phyloP scores from a whole-genome alignment of 176 grass and related monocot species.

The Phoenix roebelenii region DNA sequence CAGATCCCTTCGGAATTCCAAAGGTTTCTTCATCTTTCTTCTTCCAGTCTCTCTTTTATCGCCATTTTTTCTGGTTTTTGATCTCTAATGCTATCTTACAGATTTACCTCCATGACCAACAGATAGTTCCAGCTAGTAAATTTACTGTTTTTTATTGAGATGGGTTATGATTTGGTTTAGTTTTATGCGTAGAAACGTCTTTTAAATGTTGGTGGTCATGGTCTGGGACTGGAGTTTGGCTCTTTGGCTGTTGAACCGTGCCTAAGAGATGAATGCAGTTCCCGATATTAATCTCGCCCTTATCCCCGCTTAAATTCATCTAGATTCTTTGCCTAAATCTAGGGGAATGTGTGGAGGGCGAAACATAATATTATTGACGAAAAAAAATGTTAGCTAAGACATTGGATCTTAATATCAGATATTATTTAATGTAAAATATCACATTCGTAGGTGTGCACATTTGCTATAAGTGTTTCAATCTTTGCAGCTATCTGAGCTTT shows the following conservation, averaged over 20 bases:
- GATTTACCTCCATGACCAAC: too few relatives aligned
- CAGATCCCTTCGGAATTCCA: slow-evolving; percentile 84
- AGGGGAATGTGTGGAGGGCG: slow-evolving; percentile 5
- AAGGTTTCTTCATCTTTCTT: slow-evolving; percentile 39
- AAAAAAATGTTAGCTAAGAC: background rate
- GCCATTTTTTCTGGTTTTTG: too few relatives aligned
- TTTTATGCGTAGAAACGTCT: background rate
- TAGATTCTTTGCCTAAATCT: slow-evolving; percentile 16
- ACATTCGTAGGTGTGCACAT: too few relatives aligned
- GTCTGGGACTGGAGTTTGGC: slow-evolving; percentile 62
- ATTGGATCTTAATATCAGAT: too few relatives aligned
- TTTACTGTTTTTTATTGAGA: too few relatives aligned
- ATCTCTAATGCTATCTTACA: too few relatives aligned
- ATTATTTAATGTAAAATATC: too few relatives aligned
- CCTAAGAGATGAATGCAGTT: slow-evolving; percentile 71
- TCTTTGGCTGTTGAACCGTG: slow-evolving; percentile 26
- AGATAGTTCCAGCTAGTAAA: too few relatives aligned
- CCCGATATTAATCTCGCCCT: slow-evolving; percentile 37
- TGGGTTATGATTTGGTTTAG: too few relatives aligned
- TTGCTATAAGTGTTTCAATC: too few relatives aligned
- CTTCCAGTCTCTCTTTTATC: background rate
- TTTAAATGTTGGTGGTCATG: background rate
- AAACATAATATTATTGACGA: slow-evolving; percentile 1
- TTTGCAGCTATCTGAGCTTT: too few relatives aligned
- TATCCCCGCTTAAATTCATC: slow-evolving; percentile 12